phyloP scores from a whole-genome alignment of 306 rosid genomes.

The Dalbergia cultrata region DNA sequence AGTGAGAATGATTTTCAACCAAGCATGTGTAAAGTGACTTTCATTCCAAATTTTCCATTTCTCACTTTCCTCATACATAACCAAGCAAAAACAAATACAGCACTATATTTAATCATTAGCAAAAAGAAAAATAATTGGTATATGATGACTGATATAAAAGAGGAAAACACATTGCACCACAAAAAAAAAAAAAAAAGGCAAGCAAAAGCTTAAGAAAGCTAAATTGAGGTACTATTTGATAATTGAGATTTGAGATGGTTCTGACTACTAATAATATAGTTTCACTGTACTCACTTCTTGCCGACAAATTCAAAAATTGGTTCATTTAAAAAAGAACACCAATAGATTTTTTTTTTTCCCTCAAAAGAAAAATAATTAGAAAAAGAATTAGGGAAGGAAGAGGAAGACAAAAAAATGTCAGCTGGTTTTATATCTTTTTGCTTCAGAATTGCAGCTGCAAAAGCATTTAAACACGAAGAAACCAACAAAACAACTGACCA shows the following conservation, averaged over 20 bases:
- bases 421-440: background rate
- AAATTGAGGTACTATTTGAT: constrained; percentile 21
- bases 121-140: background rate
- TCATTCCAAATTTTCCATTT: constrained; percentile 19
- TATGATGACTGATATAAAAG: constrained; percentile 1
- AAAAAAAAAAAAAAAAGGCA: background rate
- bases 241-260: constrained; percentile 25
- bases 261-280: constrained; percentile 20
- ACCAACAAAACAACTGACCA: constrained; percentile 33
- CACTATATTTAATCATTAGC: background rate
- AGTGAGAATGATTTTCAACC: background rate
- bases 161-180: background rate
- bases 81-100: constrained; percentile 33
- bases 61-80: background rate
- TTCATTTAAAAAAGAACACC: constrained; percentile 28
- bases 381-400: background rate
- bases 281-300: background rate
- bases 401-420: constrained; percentile 8
- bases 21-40: background rate
- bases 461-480: constrained; percentile 8
- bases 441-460: constrained; percentile 29
- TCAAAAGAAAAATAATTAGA: background rate
- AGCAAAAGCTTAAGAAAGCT: background rate
- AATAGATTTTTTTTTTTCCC: background rate
- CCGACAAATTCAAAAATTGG: constrained; percentile 4